Evolutionary conservation across 2,329 filamentous ascomycete species (phyloP), one percentile per base, ranked within the genome.

Genomic region (Drechslerella stenobrocha): DNA sequence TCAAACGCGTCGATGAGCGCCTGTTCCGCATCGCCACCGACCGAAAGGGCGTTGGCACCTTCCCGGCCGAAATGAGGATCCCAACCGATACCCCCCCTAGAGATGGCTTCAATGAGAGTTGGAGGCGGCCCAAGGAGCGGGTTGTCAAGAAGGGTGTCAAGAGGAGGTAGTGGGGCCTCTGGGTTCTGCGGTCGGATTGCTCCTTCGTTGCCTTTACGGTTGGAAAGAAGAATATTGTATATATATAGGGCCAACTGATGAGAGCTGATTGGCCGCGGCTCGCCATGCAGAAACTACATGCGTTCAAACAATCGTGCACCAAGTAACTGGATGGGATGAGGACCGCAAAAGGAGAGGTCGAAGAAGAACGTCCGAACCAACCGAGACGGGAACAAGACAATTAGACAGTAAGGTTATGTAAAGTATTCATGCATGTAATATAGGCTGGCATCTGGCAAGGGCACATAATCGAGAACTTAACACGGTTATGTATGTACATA

Each of bases 101-200:
- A 74, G 84, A 87, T 72, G 84, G 89, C n/a, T 98, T 92, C 90
- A 93, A 97, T 79, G 86, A 95, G 78, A 87, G 80, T 9, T 98
- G 93, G 93, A 95, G 85, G 80, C 83, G 86, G 77, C 59, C 61
- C 47, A 71, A 70, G 60, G 56, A 57, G 30, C 52, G 78, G 73
- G 53, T 52, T 56, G 48, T 40, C 13, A 55, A 37, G 42, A 65
- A 24, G 40, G 44, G 44, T 26, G 9, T 70, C 71, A 57, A 70
- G 70, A 69, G 73, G 70, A 70, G 23, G 34, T 50, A 23, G 28
- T 30, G 28, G 28, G 28, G 5, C 22, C 40, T 44, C 40, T 44
- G 4, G 5, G 5, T 20, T 44, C 22, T 24, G 15, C n/a, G n/a
- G n/a, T n/a, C n/a, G n/a, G 28, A 11, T 11, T 5, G 28, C 28